Percentiles rank a stretch among this genome's conserved stretches.
Conservation (phyloP, 1,284 basidiomycete genomes). For the Tausonia pullulans region DNA sequence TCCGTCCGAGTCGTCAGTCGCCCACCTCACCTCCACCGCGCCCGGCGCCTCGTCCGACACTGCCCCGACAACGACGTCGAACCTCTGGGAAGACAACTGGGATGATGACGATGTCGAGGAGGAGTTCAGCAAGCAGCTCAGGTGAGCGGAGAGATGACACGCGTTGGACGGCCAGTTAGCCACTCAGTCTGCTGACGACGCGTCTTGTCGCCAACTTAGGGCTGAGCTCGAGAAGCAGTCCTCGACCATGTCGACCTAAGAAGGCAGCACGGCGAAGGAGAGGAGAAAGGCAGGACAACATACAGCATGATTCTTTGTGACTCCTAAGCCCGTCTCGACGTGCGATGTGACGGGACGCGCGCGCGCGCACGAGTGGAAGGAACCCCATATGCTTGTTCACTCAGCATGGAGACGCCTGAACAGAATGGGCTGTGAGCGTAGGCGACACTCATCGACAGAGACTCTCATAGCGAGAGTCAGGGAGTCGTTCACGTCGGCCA, state of each 20-base stretch:
- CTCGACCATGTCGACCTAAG: slow-evolving; percentile 15
- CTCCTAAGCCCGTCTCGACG: no score
- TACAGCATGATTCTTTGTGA: no score
- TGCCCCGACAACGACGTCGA: slow-evolving; percentile 28
- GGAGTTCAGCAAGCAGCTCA: slow-evolving; percentile 87
- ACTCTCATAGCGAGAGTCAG: no score
- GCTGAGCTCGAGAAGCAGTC: slow-evolving; percentile 16
- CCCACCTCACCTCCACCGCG: slow-evolving; percentile 45
- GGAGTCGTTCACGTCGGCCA: no score
- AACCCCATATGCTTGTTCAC: no score
- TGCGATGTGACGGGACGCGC: no score
- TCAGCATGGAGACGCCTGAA: no score
- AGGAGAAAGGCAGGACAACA: no score
- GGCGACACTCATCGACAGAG: no score
- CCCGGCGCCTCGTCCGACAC: slow-evolving; percentile 39
- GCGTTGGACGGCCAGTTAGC: neutral
- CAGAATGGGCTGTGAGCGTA: no score
- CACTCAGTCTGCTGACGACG: no score
- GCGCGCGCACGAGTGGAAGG: no score
- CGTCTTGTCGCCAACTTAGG: neutral
- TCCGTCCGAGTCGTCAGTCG: slow-evolving; percentile 65
- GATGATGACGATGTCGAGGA: slow-evolving; percentile 98
- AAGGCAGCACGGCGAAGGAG: neutral
- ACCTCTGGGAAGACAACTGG: slow-evolving; percentile 99
- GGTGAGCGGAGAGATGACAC: slow-evolving; percentile 44